These are phyloP conservation scores for Agastache rugosa DNA, from an alignment of 257 asterid species.

Conservation along the genomic window DNA sequence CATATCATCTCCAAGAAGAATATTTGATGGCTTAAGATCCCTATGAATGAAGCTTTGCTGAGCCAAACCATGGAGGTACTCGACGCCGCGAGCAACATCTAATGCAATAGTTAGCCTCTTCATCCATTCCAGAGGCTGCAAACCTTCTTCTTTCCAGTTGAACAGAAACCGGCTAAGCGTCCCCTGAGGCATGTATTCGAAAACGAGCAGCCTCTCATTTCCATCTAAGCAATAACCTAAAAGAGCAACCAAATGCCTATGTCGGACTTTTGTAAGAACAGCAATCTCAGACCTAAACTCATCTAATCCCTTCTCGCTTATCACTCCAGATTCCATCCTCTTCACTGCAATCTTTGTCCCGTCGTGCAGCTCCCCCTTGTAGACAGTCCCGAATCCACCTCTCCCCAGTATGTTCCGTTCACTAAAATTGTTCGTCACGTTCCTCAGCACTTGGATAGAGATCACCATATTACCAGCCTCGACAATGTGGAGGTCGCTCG, in stretches of 20 bases:
- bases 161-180: conserved; percentile 75
- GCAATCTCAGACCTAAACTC: conserved; percentile 90
- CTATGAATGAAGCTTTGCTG: conserved; percentile 90
- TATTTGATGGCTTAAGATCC: conserved; percentile 88
- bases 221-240: conserved; percentile 83
- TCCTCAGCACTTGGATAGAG: conserved; percentile 70
- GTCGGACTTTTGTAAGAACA: conserved; percentile 86
- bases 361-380: conserved; percentile 82
- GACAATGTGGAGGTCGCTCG: conserved; percentile 65
- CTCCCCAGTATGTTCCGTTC: conserved; percentile 67
- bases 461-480: conserved; percentile 80
- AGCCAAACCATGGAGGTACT: conserved; percentile 83
- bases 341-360: conserved; percentile 85
- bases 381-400: conserved; percentile 93
- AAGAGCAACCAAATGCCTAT: conserved; percentile 86
- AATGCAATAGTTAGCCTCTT: conserved; percentile 72
- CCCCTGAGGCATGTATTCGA: conserved; percentile 93
- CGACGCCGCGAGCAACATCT: conserved; percentile 92
- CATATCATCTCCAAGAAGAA: conserved; percentile 91
- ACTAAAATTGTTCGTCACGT: conserved; percentile 70
- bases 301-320: conserved; percentile 77
- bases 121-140: conserved; percentile 90
- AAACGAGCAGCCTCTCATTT: conserved; percentile 76
- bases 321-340: conserved; percentile 85
- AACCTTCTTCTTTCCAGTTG: conserved; percentile 70